Conservation (phyloP, 1,284 basidiomycete species). For the Ustilago xerochloae region DNA sequence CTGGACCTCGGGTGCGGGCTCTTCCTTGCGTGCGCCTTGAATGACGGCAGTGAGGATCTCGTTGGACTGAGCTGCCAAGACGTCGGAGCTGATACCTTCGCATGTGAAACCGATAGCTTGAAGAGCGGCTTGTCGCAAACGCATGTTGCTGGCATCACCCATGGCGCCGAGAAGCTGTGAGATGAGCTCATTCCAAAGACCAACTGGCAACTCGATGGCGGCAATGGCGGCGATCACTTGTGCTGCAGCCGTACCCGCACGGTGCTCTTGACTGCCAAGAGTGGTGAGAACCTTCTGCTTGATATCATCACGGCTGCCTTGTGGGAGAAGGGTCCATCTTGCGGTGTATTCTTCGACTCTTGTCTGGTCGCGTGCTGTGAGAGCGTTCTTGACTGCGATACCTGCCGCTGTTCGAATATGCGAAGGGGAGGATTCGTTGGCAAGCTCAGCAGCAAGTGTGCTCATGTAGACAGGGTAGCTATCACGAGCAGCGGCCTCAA, state of each 20-base stretch:
- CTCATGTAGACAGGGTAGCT: constrained; percentile 65
- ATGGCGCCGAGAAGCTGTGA: constrained; percentile 87
- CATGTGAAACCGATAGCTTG: constrained; percentile 97
- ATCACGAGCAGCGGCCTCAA: constrained; percentile 63
- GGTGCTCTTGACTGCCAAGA: constrained; percentile 78
- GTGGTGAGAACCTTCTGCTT: constrained; percentile 87
- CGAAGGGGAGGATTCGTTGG: constrained; percentile 65
- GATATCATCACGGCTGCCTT: constrained; percentile 80
- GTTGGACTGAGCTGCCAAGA: constrained; percentile 87
- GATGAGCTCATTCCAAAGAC: constrained; percentile 91
- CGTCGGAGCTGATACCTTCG: constrained; percentile 82
- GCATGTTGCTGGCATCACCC: constrained; percentile 79
- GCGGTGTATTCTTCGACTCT: constrained; percentile 70
- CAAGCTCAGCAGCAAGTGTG: constrained; percentile 62
- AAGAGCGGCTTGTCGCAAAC: constrained; percentile 86
- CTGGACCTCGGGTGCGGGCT: constrained; percentile 86
- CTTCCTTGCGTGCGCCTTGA: constrained; percentile 95
- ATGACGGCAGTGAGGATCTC: constrained; percentile 99
- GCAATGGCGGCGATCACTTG: constrained; percentile 95
- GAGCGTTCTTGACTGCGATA: constrained; percentile 94
- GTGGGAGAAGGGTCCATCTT: constrained; percentile 80
- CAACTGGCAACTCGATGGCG: constrained; percentile 86
- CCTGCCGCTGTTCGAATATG: constrained; percentile 93
- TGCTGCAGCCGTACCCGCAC: constrained; percentile 86
- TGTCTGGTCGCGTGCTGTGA: constrained; percentile 82